Conservation (phyloP, 2,329 filamentous ascomycete species). For the Fusarium sp. region DNA sequence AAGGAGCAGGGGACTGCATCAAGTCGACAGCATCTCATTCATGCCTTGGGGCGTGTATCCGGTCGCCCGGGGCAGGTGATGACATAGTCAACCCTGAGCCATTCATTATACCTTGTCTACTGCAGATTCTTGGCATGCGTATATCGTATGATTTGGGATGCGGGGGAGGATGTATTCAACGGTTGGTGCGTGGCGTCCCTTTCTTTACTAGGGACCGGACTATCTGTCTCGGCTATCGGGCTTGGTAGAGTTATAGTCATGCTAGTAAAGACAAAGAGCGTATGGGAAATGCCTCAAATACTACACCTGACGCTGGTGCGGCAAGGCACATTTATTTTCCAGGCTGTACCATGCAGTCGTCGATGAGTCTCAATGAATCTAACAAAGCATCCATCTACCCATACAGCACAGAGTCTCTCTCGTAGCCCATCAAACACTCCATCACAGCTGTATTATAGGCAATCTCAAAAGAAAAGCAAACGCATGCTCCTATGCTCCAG, state of each 20-base stretch:
- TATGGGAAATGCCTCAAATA: no score
- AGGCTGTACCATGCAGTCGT: no score
- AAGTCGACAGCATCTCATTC: not conserved
- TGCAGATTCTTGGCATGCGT: constrained; percentile 6
- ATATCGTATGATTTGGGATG: constrained; percentile 8
- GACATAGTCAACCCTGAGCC: not conserved
- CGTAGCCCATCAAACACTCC: not conserved
- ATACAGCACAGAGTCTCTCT: not conserved
- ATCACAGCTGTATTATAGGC: not conserved
- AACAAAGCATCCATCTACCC: not conserved
- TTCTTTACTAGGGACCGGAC: no score
- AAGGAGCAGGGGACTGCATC: not conserved
- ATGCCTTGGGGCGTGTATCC: not conserved
- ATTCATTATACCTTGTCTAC: not conserved
- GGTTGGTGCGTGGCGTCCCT: not conserved
- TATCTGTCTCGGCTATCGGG: no score
- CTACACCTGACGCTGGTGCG: not conserved
- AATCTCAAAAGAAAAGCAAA: not conserved
- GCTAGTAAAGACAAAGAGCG: not conserved
- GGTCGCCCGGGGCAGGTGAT: constrained; percentile 17
- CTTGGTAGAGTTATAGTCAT: no score
- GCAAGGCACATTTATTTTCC: not conserved
- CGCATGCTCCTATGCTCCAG: not conserved
- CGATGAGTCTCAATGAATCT: not conserved
- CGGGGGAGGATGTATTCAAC: not conserved